phyloP scores from a whole-genome alignment of 176 grass and related monocot species.

The Triticum timopheevii region DNA sequence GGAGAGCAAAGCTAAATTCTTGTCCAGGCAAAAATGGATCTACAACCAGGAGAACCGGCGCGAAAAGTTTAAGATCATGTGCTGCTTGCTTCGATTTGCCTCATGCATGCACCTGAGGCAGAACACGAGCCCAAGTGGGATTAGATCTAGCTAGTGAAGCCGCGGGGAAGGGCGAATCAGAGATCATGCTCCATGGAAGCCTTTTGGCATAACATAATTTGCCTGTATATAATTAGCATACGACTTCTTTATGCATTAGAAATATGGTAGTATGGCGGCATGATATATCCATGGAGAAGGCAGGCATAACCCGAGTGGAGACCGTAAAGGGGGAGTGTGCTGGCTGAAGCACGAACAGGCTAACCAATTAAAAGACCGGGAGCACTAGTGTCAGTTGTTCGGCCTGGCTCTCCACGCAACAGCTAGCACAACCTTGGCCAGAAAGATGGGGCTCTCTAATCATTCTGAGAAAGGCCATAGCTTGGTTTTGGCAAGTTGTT shows the following conservation, averaged over 20 bases:
- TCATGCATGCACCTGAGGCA: conserved; percentile 36
- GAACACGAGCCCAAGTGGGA: conserved; percentile 28
- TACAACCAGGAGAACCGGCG: not conserved
- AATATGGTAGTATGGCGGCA: not conserved
- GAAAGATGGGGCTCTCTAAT: not conserved
- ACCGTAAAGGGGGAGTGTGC: conserved; percentile 17
- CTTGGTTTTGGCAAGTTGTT: conserved; percentile 12
- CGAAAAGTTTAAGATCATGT: not conserved
- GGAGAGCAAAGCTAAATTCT: conserved; percentile 29
- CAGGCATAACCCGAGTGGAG: not conserved
- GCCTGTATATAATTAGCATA: not conserved
- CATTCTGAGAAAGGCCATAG: not conserved
- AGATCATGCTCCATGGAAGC: conserved; percentile 11
- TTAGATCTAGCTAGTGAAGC: conserved; percentile 23
- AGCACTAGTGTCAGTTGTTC: not conserved
- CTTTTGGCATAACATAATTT: not conserved
- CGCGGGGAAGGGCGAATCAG: conserved; percentile 10
- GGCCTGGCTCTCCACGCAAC: conserved; percentile 15
- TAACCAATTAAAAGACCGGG: conserved; percentile 8
- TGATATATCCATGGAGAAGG: conserved; percentile 18
- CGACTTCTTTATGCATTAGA: not conserved
- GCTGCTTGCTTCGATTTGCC: not conserved
- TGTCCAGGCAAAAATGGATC: conserved; percentile 18
- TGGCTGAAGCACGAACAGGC: not conserved
- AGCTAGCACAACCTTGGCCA: not conserved